Evolutionary conservation across 2,329 filamentous ascomycete species (phyloP).

Genomic region (Fusarium poae): DNA sequence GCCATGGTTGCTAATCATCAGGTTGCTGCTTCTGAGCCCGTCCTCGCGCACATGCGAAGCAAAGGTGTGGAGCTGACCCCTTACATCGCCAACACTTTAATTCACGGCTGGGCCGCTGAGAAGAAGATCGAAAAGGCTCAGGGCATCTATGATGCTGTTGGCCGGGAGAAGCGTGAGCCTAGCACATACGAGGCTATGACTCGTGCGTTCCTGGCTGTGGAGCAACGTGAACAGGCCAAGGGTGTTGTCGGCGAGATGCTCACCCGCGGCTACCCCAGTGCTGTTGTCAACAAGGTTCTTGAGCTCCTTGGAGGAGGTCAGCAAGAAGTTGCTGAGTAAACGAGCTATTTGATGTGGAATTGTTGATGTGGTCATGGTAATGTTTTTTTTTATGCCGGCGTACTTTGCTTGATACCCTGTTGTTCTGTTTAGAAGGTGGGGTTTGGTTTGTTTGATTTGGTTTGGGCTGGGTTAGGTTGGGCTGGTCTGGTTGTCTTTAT

Average conservation of each 20-base stretch:
- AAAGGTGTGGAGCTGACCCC: slow-evolving; percentile 87
- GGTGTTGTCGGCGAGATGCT: slow-evolving; percentile 90
- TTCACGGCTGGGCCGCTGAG: slow-evolving; percentile 93
- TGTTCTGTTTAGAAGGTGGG: slow-evolving; percentile 41
- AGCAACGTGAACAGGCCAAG: slow-evolving; percentile 82
- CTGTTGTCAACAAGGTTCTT: slow-evolving; percentile 92
- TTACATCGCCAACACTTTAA: slow-evolving; percentile 98
- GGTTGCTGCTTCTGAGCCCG: slow-evolving; percentile 78
- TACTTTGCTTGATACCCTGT: slow-evolving; percentile 52
- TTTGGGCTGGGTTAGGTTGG: background rate
- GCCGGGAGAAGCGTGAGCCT: slow-evolving; percentile 84
- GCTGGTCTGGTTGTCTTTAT: slow-evolving; percentile 37
- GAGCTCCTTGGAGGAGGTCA: slow-evolving; percentile 80
- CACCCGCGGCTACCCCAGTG: slow-evolving; percentile 87
- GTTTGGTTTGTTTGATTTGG: slow-evolving; percentile 5
- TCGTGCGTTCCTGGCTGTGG: slow-evolving; percentile 86
- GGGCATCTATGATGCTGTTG: slow-evolving; percentile 83
- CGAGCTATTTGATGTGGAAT: slow-evolving; percentile 8
- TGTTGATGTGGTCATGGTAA: slow-evolving; percentile 30
- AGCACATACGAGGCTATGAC: slow-evolving; percentile 99
- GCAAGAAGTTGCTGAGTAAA: slow-evolving; percentile 54
- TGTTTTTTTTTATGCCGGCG: slow-evolving; percentile 47
- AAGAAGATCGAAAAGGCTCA: slow-evolving; percentile 84
- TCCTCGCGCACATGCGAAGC: slow-evolving; percentile 81
- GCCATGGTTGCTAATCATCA: slow-evolving; percentile 95